Evolutionary conservation across 2,329 filamentous ascomycete genomes (phyloP), one percentile per base, ranked within the genome.

Genomic region (Lomentospora prolificans): DNA sequence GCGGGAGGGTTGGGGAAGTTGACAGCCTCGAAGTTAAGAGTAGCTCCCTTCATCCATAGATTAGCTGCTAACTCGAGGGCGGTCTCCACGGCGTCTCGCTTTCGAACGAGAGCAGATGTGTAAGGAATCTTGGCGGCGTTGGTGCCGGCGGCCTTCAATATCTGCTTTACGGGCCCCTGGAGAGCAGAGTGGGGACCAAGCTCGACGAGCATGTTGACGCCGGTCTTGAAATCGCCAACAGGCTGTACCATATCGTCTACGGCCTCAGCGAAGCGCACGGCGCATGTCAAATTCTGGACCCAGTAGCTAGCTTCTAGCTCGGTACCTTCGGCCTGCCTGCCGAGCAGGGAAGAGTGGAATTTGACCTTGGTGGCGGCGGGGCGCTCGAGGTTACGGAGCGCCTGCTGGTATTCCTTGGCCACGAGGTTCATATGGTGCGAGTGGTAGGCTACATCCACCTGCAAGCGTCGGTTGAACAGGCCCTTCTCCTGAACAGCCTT

Each of bases 381-480:
- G 1, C 22, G 28, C 48, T 55, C 44, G 22, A 51, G n/a, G 54
- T 55, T 33, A 28, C 28, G 27, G 28, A 55, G 22, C 5, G 46
- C 9, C 27, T 50, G 41, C 33, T 55, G 54, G 31, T 55, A 55
- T 3, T 74, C 71, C 3, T 75, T 71, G 1, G 76, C 73, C 1
- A 79, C 68, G 1, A 72, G 64, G 51, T 75, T 70, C 77, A 81
- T 80, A 59, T 79, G 76, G 33, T 73, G 68, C 0, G 78, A 81
- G 61, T 81, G 79, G 44, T 81, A 81, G 0, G 77, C 77, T 9
- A 74, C 72, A 9, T 76, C 72, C 4, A 80, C 74, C 3, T 70
- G 69, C 2, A 80, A 69, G 27, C 72, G 72, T 27, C 73, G 70
- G 53, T 74, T 73, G 61, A 81, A 79, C 3, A 75, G 61, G 25